Evolutionary conservation across 352 stramenopile genomes (phyloP).

Genomic region (Globisporangium cystogenes): DNA sequence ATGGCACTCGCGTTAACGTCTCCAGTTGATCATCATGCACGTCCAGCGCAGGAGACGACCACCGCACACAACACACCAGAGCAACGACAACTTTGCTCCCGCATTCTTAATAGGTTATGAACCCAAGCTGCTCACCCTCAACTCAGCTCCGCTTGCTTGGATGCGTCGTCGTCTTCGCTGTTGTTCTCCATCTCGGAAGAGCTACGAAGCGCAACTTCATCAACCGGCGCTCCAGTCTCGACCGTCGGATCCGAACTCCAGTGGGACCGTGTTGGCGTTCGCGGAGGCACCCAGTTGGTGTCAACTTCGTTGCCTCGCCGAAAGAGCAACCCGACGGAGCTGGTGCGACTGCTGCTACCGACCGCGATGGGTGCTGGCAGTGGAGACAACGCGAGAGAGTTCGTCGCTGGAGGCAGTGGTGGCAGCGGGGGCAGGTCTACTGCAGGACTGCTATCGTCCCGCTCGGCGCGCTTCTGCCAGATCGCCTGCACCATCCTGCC

Average conservation of each 20-base stretch:
- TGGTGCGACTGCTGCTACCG: background rate
- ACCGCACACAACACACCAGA: background rate
- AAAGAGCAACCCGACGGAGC: background rate
- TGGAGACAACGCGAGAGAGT: background rate
- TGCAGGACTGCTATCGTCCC: slow-evolving; percentile 16
- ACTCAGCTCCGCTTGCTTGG: too few relatives aligned
- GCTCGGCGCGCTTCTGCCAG: slow-evolving; percentile 51
- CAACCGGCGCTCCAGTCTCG: too few relatives aligned
- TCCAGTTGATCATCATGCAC: too few relatives aligned
- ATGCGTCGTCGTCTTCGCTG: too few relatives aligned
- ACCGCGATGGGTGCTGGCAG: background rate
- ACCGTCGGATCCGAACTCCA: too few relatives aligned
- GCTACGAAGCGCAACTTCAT: too few relatives aligned
- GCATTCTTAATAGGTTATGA: background rate
- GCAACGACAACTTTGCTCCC: background rate
- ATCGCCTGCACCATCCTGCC: slow-evolving; percentile 57
- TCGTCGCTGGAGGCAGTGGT: background rate
- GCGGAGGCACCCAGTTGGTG: background rate
- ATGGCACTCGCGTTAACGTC: too few relatives aligned
- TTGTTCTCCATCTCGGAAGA: too few relatives aligned
- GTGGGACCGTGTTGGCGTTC: background rate
- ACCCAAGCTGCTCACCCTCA: too few relatives aligned
- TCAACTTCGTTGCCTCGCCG: background rate
- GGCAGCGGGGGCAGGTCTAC: slow-evolving; percentile 2
- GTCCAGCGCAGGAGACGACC: too few relatives aligned